A percentile compares a stretch with the other conserved stretches of the same genome.
These are phyloP conservation scores for Linnemannia exigua DNA, from an alignment of 192 early-diverging fungal genomes.

Conservation along the genomic window DNA sequence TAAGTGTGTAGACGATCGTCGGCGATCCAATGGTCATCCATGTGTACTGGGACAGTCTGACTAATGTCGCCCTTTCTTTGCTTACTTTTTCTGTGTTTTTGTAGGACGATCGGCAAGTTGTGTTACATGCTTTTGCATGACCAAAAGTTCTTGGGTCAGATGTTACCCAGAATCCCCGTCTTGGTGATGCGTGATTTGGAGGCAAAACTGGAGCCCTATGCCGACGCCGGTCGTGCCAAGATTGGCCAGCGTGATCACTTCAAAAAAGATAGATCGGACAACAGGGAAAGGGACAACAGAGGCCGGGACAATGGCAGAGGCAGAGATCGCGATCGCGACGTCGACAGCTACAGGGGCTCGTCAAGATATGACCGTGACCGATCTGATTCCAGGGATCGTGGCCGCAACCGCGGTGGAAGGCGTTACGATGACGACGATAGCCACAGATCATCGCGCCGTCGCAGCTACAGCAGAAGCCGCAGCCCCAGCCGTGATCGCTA, in stretches of 20 bases:
- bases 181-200: conserved; percentile 83
- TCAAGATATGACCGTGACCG: conserved; percentile 31
- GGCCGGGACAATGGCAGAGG: conserved; percentile 28
- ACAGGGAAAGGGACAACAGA: conserved; percentile 38
- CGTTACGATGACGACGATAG: conserved; percentile 37
- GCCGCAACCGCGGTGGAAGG: conserved; percentile 18
- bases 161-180: conserved; percentile 87
- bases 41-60: background rate
- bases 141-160: conserved; percentile 83
- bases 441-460: conserved; percentile 33
- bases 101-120: conserved; percentile 83
- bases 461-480: conserved; percentile 30
- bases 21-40: background rate
- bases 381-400: conserved; percentile 27
- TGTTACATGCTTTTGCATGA: conserved; percentile 77
- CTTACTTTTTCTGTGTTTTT: background rate
- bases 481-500: conserved; percentile 42
- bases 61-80: background rate
- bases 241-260: conserved; percentile 48
- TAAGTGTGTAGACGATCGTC: conserved; percentile 53
- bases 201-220: conserved; percentile 71
- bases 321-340: conserved; percentile 25
- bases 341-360: conserved; percentile 19
- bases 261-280: conserved; percentile 24
- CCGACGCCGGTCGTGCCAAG: conserved; percentile 41